These are phyloP conservation scores for Colletotrichum karsti DNA, from an alignment of 2,329 filamentous ascomycete genomes.

Conservation along the genomic window DNA sequence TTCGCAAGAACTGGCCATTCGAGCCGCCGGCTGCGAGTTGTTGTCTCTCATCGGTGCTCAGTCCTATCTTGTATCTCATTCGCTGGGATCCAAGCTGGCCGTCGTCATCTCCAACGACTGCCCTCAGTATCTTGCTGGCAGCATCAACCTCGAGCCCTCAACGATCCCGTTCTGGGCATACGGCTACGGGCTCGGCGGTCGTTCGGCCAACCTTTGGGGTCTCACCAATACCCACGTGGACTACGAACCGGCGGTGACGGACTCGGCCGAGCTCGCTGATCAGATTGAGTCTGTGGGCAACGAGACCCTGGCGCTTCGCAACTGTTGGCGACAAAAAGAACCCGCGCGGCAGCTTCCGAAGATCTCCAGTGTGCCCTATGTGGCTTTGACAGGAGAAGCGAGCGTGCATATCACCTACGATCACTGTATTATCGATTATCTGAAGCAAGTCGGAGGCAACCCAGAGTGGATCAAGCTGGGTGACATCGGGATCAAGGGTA, in stretches of 20 bases:
- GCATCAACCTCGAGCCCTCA: constrained; percentile 41
- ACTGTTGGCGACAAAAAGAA: constrained; percentile 38
- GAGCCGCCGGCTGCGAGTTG: constrained; percentile 34
- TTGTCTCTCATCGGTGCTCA: constrained; percentile 33
- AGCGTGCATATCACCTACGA: constrained; percentile 62
- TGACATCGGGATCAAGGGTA: constrained; percentile 55
- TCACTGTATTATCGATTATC: constrained; percentile 58
- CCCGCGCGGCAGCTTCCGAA: constrained; percentile 50
- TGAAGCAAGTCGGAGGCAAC: constrained; percentile 55
- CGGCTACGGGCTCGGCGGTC: constrained; percentile 29
- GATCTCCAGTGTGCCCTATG: constrained; percentile 51
- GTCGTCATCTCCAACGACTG: constrained; percentile 41
- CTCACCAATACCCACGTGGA: constrained; percentile 37
- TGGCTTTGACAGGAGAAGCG: constrained; percentile 57
- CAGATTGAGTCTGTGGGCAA: constrained; percentile 34
- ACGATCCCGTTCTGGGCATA: constrained; percentile 37
- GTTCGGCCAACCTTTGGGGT: constrained; percentile 35
- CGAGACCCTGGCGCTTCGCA: constrained; percentile 29
- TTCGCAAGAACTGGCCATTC: constrained; percentile 33
- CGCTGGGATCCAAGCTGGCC: constrained; percentile 36
- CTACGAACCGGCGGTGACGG: constrained; percentile 37
- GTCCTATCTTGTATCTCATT: constrained; percentile 41
- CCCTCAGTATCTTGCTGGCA: constrained; percentile 37
- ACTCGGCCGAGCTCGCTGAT: constrained; percentile 32
- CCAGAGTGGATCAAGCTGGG: constrained; percentile 53